Base-by-base conservation (phyloP, 2,329 filamentous ascomycete genomes). In the Verticillium klebahnii region DNA sequence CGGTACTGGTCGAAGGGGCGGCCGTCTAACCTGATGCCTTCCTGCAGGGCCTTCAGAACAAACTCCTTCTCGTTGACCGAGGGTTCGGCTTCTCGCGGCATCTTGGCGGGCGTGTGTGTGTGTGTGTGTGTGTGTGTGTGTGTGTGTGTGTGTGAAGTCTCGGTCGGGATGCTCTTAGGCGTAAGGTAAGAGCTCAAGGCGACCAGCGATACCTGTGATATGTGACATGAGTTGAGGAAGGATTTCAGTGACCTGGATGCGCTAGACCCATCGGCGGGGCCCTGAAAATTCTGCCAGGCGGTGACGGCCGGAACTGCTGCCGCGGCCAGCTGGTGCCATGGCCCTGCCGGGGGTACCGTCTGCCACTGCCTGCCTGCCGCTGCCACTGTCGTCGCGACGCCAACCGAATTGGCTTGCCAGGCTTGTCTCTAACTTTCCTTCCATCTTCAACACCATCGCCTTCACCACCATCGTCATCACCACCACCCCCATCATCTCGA, bases 51-150 rank as follows among this genome's bases (percentile, higher is more conserved):
- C 72, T 96, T 86, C 64, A 88, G 82, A 66, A 97, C 85, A 74
- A 99, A 99, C 11, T 87, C 86, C 73, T 87, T 91, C 82, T 98
- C 94, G 73, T 94, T 92, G 66, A 90, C 85, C 59, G 94, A 97
- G 61, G 94, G 91, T 69, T 96, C 91, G 63, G 89, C 87, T 89
- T 97, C 93, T 77, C 91, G 90, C 72, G 94, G 94, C 94, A 98
- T 98, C 66, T 67, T 82, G 67, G 61, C 50, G 61, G 61, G 61
- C 59, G 56, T 55, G 55, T 57, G n/a, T 23, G 23, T 23, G 23
- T 23, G 23, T 23, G 23, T 23, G 23, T 23, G 2, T 23, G 23
- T 23, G 23, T n/a, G 25, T 25, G 25, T 25, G 25, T 25, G 56
- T 55, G 55, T 59, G n/a, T 56, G 8, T 34, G 59, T 17, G 50